These are phyloP conservation scores for Piper betle DNA, from an alignment of 164 flowering plant genomes.

Conservation along the genomic window DNA sequence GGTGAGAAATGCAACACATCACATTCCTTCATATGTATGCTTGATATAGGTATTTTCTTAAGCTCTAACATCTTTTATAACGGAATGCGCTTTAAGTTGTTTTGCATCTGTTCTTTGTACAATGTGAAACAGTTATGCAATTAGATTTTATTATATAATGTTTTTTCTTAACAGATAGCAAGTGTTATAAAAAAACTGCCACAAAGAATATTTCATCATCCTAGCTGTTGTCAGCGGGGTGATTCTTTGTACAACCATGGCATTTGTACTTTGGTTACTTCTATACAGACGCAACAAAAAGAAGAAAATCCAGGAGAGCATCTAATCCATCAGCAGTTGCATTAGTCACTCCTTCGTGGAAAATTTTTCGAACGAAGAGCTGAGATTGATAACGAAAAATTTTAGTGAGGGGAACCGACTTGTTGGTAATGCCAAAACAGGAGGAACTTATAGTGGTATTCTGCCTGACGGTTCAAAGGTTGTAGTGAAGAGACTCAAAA, in stretches of 20 bases:
- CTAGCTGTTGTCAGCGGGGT: slow-evolving; percentile 78
- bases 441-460: slow-evolving; percentile 80
- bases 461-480: slow-evolving; percentile 83
- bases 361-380: slow-evolving; percentile 63
- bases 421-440: slow-evolving; percentile 87
- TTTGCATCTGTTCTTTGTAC: neutral
- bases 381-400: slow-evolving; percentile 70
- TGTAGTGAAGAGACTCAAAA: slow-evolving; percentile 84
- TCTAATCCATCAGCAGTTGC: slow-evolving; percentile 61
- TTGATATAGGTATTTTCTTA: slow-evolving; percentile 29
- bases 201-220: slow-evolving; percentile 64
- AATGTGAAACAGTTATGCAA: neutral
- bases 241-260: slow-evolving; percentile 57
- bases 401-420: slow-evolving; percentile 95
- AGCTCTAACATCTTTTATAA: neutral
- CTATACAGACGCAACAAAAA: slow-evolving; percentile 52
- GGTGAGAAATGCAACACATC: slow-evolving; percentile 48
- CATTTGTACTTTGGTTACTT: slow-evolving; percentile 77
- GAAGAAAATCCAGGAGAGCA: slow-evolving; percentile 50
- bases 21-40: slow-evolving; percentile 58
- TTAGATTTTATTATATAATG: neutral
- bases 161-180: slow-evolving; percentile 28
- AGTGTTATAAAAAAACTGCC: slow-evolving; percentile 62
- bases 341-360: slow-evolving; percentile 78
- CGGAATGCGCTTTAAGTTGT: neutral